Evolutionary conservation across 371 early-diverging fungal genomes (phyloP), one percentile per base, ranked within the genome.

Genomic region (Actinomortierella wolfii): DNA sequence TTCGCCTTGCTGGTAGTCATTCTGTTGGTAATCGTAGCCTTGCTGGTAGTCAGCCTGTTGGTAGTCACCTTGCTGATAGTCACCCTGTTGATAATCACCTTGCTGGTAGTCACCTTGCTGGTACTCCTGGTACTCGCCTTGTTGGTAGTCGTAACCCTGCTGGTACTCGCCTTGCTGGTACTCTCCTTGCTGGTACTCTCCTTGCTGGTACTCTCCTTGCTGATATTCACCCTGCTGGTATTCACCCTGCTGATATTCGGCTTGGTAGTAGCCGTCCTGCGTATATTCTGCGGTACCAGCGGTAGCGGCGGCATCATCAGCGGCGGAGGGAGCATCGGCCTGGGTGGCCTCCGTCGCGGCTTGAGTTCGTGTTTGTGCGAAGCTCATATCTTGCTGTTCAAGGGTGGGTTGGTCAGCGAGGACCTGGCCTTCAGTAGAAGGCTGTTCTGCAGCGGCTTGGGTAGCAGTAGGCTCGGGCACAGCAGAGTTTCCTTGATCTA

Each of bases 181-280:
- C 5, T 57, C 57, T 15, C 45, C 58, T 6, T 67, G 67, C 39
- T 67, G 61, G 51, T 67, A 62, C 1, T 62, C 68, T 24, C 14
- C 40, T 17, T 61, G 61, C 6, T 29, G 45, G 44, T 59, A 59
- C 1, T 60, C 60, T 7, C 13, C 47, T 24, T 62, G 51, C 43
- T 64, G 64, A 29, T 67, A 57, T 3, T 57, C 53, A 14, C 18
- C 45, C 3, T 61, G 56, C 48, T 66, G 67, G 56, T 66, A 56
- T n/a, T 59, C 54, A 17, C 24, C 56, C 47, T 68, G 59, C 53
- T 66, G 64, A 21, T 64, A 57, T 13, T 49, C 57, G 29, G n/a
- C 46, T n/a, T 66, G 47, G 34, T 34, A 34, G 11, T 34, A 34
- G 34, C 34, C 34, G 14, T 17, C 45, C 24, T 57, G 54, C 39